Evolutionary conservation across 352 stramenopile genomes (phyloP), one percentile per base, ranked within the genome.

Genomic region (Phytophthora podocarpi): DNA sequence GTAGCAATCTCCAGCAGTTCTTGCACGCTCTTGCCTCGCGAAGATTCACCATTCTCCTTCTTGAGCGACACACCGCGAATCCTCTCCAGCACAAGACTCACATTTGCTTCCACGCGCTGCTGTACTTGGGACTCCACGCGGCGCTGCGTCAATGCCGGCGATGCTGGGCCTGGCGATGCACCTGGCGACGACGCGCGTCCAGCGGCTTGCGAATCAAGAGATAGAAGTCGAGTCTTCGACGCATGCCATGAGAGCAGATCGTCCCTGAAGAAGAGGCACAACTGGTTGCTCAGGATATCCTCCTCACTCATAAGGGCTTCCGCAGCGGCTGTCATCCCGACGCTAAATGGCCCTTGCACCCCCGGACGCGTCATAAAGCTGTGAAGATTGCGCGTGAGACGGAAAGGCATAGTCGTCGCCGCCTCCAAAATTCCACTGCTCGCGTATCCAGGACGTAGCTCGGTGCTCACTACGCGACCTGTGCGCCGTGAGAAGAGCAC

Each of bases 241-340:
- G 82, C 78, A 49, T 96, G 85, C 87, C 87, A 96, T 49, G 86
- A 95, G 3, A 96, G 67, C 56, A 96, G 52, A 41, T 96, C 88
- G 55, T 96, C 88, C 16, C 88, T 82, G 74, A 96, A 96, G 67
- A 96, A 96, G 28, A 96, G 70, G 24, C 78, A 82, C n/a, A 96
- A 64, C 63, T 96, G 88, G 64, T 94, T 95, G 67, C 76, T 81
- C 58, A 95, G 53, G 47, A 96, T 78, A 61, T 94, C 82, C 46
- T 93, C 80, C 50, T 96, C 85, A 59, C 78, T 85, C 74, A 91
- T 81, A 18, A 96, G 69, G 27, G 88, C 88, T 65, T 95, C 85
- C 2, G 87, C 89, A 4, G 83, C 82, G 7, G 88, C 85, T 7
- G 79, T 70, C 82, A 97, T 96, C 6, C 82, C 73, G 20, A 95